phyloP scores from a whole-genome alignment of 1,284 basidiomycete genomes.

The Malassezia arunalokei region DNA sequence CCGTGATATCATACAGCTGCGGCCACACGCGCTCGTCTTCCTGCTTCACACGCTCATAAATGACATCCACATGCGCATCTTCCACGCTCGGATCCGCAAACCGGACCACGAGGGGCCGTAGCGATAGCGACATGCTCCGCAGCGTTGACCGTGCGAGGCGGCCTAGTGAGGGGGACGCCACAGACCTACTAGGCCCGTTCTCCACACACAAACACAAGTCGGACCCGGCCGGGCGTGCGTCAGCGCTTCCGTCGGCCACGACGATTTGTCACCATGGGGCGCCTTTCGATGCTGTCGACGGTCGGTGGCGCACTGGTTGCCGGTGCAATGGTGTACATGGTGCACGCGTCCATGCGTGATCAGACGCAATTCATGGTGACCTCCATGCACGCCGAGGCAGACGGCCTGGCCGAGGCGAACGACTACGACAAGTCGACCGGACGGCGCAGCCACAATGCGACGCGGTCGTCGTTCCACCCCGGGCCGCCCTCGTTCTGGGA shows the following conservation, averaged over 20 bases:
- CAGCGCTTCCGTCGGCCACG: background rate
- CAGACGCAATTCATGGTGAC: slow-evolving; percentile 13
- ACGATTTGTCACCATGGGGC: background rate
- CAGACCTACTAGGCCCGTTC: background rate
- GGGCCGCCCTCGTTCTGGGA: slow-evolving; percentile 14
- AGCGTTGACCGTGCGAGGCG: too few species aligned
- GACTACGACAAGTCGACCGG: slow-evolving; percentile 7
- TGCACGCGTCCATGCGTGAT: slow-evolving; percentile 11
- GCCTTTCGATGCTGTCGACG: slow-evolving; percentile 6
- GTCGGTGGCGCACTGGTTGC: slow-evolving; percentile 5
- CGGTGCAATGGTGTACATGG: slow-evolving; percentile 9
- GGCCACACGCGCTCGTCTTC: slow-evolving; percentile 8
- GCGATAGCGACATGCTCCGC: background rate
- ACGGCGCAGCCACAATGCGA: background rate
- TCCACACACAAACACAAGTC: background rate
- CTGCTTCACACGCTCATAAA: slow-evolving; percentile 9
- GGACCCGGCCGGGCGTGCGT: background rate
- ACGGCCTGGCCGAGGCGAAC: slow-evolving; percentile 2
- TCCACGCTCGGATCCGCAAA: slow-evolving; percentile 12
- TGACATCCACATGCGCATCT: slow-evolving; percentile 11
- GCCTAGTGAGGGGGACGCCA: too few species aligned
- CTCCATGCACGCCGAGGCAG: slow-evolving; percentile 1
- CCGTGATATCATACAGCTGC: slow-evolving; percentile 4
- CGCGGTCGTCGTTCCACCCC: slow-evolving; percentile 5
- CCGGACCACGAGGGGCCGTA: slow-evolving; percentile 15